Evolutionary conservation across 1,139 yeast species (phyloP).

Genomic region (Arxiozyma bovina): DNA sequence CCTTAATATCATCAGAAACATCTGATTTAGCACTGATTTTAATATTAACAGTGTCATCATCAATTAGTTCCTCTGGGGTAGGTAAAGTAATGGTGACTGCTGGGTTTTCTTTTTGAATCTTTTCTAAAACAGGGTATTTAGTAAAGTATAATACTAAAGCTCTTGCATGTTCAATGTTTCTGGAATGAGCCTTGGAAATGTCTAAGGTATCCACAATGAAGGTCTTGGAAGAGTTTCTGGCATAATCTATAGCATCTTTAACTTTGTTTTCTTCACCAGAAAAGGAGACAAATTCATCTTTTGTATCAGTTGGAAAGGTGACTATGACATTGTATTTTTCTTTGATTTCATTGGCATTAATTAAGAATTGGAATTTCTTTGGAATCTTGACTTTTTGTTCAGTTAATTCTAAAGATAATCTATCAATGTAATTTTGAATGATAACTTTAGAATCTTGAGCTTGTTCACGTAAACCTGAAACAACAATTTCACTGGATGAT

Average conservation of each 20-base stretch:
- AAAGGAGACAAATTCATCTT: slow-evolving; percentile 46
- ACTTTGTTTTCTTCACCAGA: slow-evolving; percentile 55
- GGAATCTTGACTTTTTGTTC: slow-evolving; percentile 42
- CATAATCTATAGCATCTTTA: slow-evolving; percentile 48
- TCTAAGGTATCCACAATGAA: slow-evolving; percentile 63
- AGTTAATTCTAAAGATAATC: slow-evolving; percentile 38
- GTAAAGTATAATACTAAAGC: slow-evolving; percentile 60
- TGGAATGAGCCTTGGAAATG: slow-evolving; percentile 81
- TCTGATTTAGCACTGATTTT: slow-evolving; percentile 39
- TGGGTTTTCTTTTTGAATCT: slow-evolving; percentile 29
- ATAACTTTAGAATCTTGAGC: slow-evolving; percentile 27
- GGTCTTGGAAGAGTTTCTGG: slow-evolving; percentile 44
- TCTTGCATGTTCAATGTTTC: slow-evolving; percentile 65
- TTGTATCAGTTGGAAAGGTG: slow-evolving; percentile 40
- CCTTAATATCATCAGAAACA: slow-evolving; percentile 37
- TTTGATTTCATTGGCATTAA: slow-evolving; percentile 39
- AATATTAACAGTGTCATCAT: slow-evolving; percentile 30
- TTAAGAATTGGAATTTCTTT: slow-evolving; percentile 42
- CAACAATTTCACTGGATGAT: slow-evolving; percentile 22
- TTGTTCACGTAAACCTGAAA: slow-evolving; percentile 32
- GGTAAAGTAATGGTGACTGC: slow-evolving; percentile 53
- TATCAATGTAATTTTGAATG: slow-evolving; percentile 41
- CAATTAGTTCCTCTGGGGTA: slow-evolving; percentile 31
- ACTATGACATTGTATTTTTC: slow-evolving; percentile 56
- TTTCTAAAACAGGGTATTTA: slow-evolving; percentile 41